phyloP scores from a whole-genome alignment of 2,329 filamentous ascomycete species.

The Colletotrichum lini region DNA sequence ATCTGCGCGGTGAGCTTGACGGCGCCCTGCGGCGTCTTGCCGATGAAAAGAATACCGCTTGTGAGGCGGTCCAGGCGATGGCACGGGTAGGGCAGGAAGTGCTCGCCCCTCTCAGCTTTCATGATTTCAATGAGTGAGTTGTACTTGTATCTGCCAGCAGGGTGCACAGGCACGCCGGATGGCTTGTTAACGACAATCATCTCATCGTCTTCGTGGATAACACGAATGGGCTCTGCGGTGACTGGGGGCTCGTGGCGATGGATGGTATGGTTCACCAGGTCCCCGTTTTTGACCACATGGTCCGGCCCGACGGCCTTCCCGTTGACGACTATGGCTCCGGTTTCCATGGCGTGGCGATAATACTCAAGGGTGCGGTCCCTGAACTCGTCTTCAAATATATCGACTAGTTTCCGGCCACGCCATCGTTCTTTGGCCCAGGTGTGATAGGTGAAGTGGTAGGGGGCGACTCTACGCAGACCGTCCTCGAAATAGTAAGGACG shows the following conservation, averaged over 20 bases:
- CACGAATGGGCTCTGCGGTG: slow-evolving; percentile 81
- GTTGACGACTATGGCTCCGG: slow-evolving; percentile 85
- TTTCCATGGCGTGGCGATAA: slow-evolving; percentile 87
- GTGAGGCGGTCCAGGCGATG: slow-evolving; percentile 95
- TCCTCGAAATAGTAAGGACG: slow-evolving; percentile 87
- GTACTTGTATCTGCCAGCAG: slow-evolving; percentile 94
- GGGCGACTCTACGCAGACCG: slow-evolving; percentile 84
- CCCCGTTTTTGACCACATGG: slow-evolving; percentile 87
- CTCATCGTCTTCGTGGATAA: slow-evolving; percentile 92
- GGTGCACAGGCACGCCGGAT: slow-evolving; percentile 93
- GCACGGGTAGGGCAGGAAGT: slow-evolving; percentile 77
- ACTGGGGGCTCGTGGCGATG: slow-evolving; percentile 97
- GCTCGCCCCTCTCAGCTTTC: slow-evolving; percentile 76
- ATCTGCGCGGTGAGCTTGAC: slow-evolving; percentile 84
- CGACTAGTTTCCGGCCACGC: slow-evolving; percentile 84
- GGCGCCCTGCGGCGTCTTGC: slow-evolving; percentile 85
- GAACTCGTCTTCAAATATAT: slow-evolving; percentile 94
- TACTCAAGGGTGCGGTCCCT: slow-evolving; percentile 89
- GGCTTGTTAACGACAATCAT: slow-evolving; percentile 99
- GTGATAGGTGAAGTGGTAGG: slow-evolving; percentile 95
- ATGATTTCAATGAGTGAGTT: slow-evolving; percentile 97
- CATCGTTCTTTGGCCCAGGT: slow-evolving; percentile 95
- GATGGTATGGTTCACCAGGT: slow-evolving; percentile 91
- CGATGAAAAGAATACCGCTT: slow-evolving; percentile 98
- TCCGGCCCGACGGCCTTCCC: slow-evolving; percentile 77